Conservation (phyloP, 1,284 basidiomycete species). For the Tremellales sp. region DNA sequence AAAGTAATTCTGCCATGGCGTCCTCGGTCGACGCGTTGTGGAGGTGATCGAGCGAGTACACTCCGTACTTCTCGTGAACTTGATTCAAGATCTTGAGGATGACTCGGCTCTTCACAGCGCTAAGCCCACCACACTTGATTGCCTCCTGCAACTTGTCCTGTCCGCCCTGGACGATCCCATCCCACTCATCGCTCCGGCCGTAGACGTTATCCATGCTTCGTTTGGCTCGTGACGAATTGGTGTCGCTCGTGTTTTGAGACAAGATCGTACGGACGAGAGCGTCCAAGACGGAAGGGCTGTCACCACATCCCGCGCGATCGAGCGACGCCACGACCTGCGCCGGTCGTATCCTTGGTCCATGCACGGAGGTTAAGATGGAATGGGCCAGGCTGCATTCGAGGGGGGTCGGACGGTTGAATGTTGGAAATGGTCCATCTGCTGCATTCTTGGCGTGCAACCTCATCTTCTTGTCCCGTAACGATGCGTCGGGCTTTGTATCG, state of each 20-base stretch:
- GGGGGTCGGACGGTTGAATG: constrained; percentile 55
- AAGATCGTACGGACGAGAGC: constrained; percentile 67
- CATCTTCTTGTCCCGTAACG: constrained; percentile 14
- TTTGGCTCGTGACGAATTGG: constrained; percentile 65
- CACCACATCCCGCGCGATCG: constrained; percentile 51
- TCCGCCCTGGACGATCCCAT: constrained; percentile 57
- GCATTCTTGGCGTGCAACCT: constrained; percentile 28
- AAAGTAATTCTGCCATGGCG: constrained; percentile 66
- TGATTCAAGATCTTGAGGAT: constrained; percentile 60
- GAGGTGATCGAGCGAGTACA: constrained; percentile 47
- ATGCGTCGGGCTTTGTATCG: too few species aligned
- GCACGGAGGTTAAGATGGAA: constrained; percentile 50
- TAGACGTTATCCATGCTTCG: constrained; percentile 58
- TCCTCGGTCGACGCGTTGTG: constrained; percentile 55
- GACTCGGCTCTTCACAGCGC: constrained; percentile 66
- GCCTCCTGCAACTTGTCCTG: constrained; percentile 57
- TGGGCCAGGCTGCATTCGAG: constrained; percentile 54
- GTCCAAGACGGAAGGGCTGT: constrained; percentile 63
- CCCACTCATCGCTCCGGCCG: constrained; percentile 59
- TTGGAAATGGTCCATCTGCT: constrained; percentile 56
- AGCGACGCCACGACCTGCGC: constrained; percentile 50
- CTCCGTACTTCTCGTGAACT: constrained; percentile 54
- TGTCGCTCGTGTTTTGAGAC: constrained; percentile 66
- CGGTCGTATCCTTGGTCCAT: constrained; percentile 45
- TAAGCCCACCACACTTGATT: constrained; percentile 66